These are phyloP conservation scores for Suillus ampliporus DNA, from an alignment of 768 basidiomycete genomes.

Conservation along the genomic window DNA sequence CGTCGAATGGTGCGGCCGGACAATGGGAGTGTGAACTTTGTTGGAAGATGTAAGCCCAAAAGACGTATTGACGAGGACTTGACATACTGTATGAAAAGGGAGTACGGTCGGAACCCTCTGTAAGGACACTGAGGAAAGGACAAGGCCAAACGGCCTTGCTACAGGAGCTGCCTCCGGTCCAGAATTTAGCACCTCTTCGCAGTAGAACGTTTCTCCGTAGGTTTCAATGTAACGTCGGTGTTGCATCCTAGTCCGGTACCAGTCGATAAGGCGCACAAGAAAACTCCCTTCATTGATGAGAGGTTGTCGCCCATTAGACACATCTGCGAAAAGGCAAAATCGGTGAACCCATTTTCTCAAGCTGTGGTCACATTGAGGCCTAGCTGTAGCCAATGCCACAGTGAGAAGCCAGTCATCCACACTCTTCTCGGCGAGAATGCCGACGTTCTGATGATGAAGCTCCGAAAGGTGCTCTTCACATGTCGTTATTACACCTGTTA, in stretches of 20 bases:
- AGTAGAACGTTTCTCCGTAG: constrained; percentile 36
- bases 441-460: constrained; percentile 36
- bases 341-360: constrained; percentile 37
- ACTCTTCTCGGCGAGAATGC: constrained; percentile 32
- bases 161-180: constrained; percentile 14
- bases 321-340: constrained; percentile 35
- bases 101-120: constrained; percentile 47
- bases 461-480: constrained; percentile 45
- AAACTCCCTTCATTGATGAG: constrained; percentile 47
- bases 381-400: constrained; percentile 35
- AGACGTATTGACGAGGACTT: not conserved
- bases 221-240: constrained; percentile 46
- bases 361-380: constrained; percentile 31
- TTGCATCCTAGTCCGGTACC: constrained; percentile 48
- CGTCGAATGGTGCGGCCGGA: constrained; percentile 46
- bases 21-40: constrained; percentile 53
- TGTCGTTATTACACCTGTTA: constrained; percentile 42
- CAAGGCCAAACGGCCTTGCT: constrained; percentile 23
- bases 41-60: constrained; percentile 7
- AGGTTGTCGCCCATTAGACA: constrained; percentile 23
- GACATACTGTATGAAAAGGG: constrained; percentile 54
- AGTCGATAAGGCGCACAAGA: constrained; percentile 50
- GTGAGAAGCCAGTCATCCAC: constrained; percentile 45
- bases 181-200: constrained; percentile 19
- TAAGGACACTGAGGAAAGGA: constrained; percentile 30